phyloP scores from a whole-genome alignment of 2,329 filamentous ascomycete species.

The Rutstroemia sp. region DNA sequence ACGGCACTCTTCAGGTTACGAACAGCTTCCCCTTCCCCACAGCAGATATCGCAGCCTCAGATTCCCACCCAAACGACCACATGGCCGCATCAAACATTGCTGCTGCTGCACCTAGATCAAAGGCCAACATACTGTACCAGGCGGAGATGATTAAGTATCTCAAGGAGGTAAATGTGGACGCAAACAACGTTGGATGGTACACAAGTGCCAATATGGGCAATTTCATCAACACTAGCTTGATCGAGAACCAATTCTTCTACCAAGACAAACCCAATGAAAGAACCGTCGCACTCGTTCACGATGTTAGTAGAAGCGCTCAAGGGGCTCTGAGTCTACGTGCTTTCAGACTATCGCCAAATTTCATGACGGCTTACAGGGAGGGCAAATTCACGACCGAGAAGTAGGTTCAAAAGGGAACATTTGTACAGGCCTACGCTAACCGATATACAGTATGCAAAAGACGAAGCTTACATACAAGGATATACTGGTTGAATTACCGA shows the following conservation, averaged over 20 bases:
- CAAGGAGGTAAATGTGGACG: slow-evolving; percentile 96
- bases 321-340: slow-evolving; percentile 84
- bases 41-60: slow-evolving; percentile 60
- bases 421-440: slow-evolving; percentile 9
- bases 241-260: slow-evolving; percentile 97
- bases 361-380: slow-evolving; percentile 92
- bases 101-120: slow-evolving; percentile 83
- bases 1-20: slow-evolving; percentile 77
- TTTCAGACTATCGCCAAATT: slow-evolving; percentile 79
- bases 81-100: slow-evolving; percentile 63
- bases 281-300: slow-evolving; percentile 85
- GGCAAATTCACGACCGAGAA: slow-evolving; percentile 92
- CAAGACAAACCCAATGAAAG: slow-evolving; percentile 85
- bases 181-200: slow-evolving; percentile 98
- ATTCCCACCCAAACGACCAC: slow-evolving; percentile 64
- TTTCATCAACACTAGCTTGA: slow-evolving; percentile 88
- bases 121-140: slow-evolving; percentile 83
- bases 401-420: slow-evolving; percentile 42
- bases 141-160: slow-evolving; percentile 95
- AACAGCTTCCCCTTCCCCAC: slow-evolving; percentile 93
- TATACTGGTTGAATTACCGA: slow-evolving; percentile 82
- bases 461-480: slow-evolving; percentile 90
- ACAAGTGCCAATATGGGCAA: slow-evolving; percentile 98
- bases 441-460: slow-evolving; percentile 69
- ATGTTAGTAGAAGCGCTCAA: slow-evolving; percentile 90